Evolutionary conservation across 2,329 filamentous ascomycete species (phyloP), one percentile per base, ranked within the genome.

Genomic region (Fusarium setosum): DNA sequence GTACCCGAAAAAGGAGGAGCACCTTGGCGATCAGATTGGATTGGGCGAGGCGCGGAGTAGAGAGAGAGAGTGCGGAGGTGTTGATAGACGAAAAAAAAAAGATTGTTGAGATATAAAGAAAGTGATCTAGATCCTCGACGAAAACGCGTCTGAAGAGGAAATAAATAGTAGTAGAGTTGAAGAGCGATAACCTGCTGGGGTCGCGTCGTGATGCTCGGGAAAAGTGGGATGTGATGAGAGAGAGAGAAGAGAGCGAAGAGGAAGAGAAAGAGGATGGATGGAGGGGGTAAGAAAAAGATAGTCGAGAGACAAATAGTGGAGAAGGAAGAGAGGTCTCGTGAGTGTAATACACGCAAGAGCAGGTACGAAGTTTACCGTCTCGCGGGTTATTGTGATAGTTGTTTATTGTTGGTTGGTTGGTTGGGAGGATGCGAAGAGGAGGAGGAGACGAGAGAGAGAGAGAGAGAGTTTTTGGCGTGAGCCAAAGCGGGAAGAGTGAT

Each of bases 1-100:
- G n/a, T n/a, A 55, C 41, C 51, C 55, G 59, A 61, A 64, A 67
- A 67, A 52, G 64, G 64, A 67, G 64, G 45, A 61, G 52, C 47
- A n/a, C n/a, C n/a, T n/a, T n/a, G 51, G 37, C 34, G 31, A 65
- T 61, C 32, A 60, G 48, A 53, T 65, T 61, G 32, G 42, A 29
- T 38, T n/a, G n/a, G n/a, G n/a, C n/a, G n/a, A n/a, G n/a, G n/a
- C n/a, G n/a, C n/a, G n/a, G n/a, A n/a, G n/a, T n/a, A n/a, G n/a
- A n/a, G n/a, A n/a, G 48, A 47, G 50, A 38, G 41, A 50, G 50
- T 65, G 35, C 20, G 34, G 48, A 61, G 50, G 26, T 34, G 44
- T 61, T 51, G 52, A 57, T 50, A 57, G 26, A 34, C 15, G 20
- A 31, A 32, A 23, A 31, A 26, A 32, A 42, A 5, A n/a, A 53